phyloP scores from a whole-genome alignment of 148 eudicot species.

The Rhododendron griersonianum region DNA sequence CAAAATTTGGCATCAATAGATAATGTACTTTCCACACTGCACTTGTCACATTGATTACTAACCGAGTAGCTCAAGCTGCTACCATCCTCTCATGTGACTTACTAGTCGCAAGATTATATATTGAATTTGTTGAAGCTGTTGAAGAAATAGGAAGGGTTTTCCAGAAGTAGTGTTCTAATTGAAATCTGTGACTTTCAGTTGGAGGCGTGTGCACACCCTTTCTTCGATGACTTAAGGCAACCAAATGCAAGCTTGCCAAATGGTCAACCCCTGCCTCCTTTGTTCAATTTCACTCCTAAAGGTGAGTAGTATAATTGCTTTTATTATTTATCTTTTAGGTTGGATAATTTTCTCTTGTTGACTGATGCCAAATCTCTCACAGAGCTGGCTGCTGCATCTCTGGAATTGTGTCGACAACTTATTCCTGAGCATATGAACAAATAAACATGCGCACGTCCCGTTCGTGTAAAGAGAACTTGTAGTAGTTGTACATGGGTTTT shows the following conservation, averaged over 20 bases:
- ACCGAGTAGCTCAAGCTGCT: background rate
- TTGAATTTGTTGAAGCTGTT: background rate
- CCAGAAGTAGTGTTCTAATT: background rate
- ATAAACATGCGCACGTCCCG: slow-evolving; percentile 12
- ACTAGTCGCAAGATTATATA: background rate
- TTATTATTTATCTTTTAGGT: background rate
- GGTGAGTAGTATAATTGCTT: slow-evolving; percentile 28
- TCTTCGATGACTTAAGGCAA: slow-evolving; percentile 77
- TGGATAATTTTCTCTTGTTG: slow-evolving; percentile 6
- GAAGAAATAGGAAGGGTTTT: background rate
- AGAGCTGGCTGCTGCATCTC: slow-evolving; percentile 66
- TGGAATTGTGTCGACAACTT: slow-evolving; percentile 70
- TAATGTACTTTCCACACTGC: background rate
- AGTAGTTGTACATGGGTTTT: slow-evolving; percentile 10
- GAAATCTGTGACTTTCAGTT: slow-evolving; percentile 40
- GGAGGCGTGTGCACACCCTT: slow-evolving; percentile 98
- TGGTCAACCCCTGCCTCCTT: slow-evolving; percentile 72
- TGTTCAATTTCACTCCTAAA: slow-evolving; percentile 77
- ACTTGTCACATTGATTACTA: background rate
- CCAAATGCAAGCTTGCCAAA: slow-evolving; percentile 75
- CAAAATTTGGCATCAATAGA: background rate
- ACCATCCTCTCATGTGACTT: background rate
- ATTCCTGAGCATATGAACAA: slow-evolving; percentile 51
- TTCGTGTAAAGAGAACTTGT: background rate
- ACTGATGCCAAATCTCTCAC: slow-evolving; percentile 10